Evolutionary conservation across 2,329 filamentous ascomycete genomes (phyloP).

Genomic region (Pestalotiopsis sp.): DNA sequence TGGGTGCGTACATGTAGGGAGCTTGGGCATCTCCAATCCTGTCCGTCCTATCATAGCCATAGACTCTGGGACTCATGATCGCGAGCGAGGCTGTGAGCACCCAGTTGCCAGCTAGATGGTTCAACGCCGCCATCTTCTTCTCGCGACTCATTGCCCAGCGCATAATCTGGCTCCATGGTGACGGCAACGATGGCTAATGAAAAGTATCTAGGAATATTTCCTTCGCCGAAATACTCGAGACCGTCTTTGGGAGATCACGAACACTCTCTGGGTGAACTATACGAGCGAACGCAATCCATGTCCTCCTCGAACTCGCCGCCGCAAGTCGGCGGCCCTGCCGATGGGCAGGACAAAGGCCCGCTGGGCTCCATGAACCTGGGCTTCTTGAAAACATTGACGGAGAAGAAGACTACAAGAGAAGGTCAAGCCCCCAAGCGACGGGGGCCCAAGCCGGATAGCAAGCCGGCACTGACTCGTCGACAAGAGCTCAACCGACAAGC

Average conservation of each 20-base stretch:
- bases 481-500: slow-evolving; percentile 96
- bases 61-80: neutral
- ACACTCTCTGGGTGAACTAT: slow-evolving; percentile 33
- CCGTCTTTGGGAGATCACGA: slow-evolving; percentile 30
- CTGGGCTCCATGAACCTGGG: slow-evolving; percentile 53
- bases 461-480: slow-evolving; percentile 86
- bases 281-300: slow-evolving; percentile 40
- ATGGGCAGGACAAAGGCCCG: slow-evolving; percentile 33
- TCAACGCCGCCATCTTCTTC: neutral
- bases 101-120: neutral
- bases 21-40: neutral
- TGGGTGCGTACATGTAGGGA: neutral
- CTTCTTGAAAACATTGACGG: slow-evolving; percentile 68
- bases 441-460: slow-evolving; percentile 95
- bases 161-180: slow-evolving; percentile 11
- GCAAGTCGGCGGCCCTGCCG: slow-evolving; percentile 10
- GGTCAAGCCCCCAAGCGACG: slow-evolving; percentile 85
- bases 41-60: neutral
- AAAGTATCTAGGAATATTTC: slow-evolving; percentile 36
- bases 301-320: slow-evolving; percentile 50
- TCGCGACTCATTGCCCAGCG: neutral
- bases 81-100: neutral
- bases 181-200: slow-evolving; percentile 38
- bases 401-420: slow-evolving; percentile 82
- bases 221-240: slow-evolving; percentile 36